Percentiles rank a stretch among this genome's conserved stretches.
Conservation (phyloP, 2,329 filamentous ascomycete genomes). For the Sclerotinia borealis region DNA sequence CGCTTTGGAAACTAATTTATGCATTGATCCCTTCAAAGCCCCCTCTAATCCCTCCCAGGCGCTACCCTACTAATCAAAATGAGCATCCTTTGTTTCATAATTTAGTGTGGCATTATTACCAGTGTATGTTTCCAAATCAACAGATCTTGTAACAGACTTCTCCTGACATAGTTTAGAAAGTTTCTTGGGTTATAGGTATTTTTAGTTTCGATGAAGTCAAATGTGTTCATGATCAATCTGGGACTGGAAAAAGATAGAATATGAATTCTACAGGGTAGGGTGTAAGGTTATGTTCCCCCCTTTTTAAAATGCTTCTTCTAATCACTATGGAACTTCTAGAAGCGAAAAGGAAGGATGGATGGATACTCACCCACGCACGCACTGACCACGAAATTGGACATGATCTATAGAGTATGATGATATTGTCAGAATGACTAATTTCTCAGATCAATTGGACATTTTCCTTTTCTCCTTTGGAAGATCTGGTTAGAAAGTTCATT, state of each 20-base stretch:
- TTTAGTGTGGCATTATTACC: not conserved
- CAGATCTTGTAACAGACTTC: conserved; percentile 8
- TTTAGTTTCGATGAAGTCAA: not conserved
- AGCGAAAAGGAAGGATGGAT: not conserved
- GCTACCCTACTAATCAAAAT: not conserved
- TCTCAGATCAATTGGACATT: not conserved
- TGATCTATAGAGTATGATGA: not conserved
- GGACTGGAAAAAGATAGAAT: not conserved
- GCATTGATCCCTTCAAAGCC: not conserved
- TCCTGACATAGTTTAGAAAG: not conserved
- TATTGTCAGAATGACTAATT: not conserved
- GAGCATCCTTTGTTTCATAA: conserved; percentile 11
- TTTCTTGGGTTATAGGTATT: not conserved
- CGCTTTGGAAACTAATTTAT: not conserved
- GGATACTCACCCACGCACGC: not conserved
- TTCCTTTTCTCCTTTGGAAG: not conserved
- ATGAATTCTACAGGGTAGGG: not conserved
- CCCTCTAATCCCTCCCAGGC: not conserved
- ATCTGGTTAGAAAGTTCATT: not conserved
- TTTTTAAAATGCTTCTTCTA: not conserved
- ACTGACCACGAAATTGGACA: not conserved
- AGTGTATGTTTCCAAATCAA: not conserved
- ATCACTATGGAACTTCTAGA: not conserved
- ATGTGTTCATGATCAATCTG: not conserved
- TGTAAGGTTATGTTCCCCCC: not conserved